Evolutionary conservation across 257 asterid species (phyloP).

Genomic region (Salvia splendens): DNA sequence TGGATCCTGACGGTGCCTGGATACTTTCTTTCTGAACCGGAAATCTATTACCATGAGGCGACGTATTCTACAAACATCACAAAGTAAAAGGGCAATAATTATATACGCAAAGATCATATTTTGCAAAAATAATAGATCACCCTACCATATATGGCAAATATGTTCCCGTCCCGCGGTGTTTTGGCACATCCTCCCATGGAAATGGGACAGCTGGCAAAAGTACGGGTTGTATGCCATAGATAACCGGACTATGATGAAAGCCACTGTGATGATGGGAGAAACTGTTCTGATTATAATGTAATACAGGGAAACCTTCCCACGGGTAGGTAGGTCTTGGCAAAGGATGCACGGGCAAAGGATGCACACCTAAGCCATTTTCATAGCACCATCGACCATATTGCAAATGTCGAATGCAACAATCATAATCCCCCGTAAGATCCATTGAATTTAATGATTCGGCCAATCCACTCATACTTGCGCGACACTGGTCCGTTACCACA

Average conservation of each 20-base stretch:
- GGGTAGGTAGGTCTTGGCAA: conserved; percentile 38
- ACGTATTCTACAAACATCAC: conserved; percentile 44
- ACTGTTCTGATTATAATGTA: conserved; percentile 50
- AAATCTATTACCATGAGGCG: conserved; percentile 49
- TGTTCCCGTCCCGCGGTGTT: conserved; percentile 81
- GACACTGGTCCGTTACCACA: conserved; percentile 21
- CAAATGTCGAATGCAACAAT: conserved; percentile 43
- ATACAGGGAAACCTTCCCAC: conserved; percentile 45
- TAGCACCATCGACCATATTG: conserved; percentile 48
- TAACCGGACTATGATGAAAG: conserved; percentile 37
- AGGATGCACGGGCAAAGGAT: conserved; percentile 41
- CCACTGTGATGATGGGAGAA: conserved; percentile 47
- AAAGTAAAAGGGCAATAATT: conserved; percentile 22
- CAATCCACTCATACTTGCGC: conserved; percentile 33
- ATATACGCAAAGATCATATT: background rate
- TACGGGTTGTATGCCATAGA: conserved; percentile 40
- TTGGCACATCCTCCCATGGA: conserved; percentile 69
- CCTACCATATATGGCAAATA: conserved; percentile 72
- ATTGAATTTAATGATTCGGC: conserved; percentile 38
- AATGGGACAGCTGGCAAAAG: conserved; percentile 41
- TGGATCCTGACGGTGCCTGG: conserved; percentile 44
- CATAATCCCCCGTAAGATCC: conserved; percentile 75
- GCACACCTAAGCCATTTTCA: conserved; percentile 39
- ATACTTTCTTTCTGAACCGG: conserved; percentile 49
- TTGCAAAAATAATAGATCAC: too few species aligned